A percentile compares a stretch with the other conserved stretches of the same genome.
These are phyloP conservation scores for Cercospora sesami DNA, from an alignment of 2,329 filamentous ascomycete species.

Conservation along the genomic window DNA sequence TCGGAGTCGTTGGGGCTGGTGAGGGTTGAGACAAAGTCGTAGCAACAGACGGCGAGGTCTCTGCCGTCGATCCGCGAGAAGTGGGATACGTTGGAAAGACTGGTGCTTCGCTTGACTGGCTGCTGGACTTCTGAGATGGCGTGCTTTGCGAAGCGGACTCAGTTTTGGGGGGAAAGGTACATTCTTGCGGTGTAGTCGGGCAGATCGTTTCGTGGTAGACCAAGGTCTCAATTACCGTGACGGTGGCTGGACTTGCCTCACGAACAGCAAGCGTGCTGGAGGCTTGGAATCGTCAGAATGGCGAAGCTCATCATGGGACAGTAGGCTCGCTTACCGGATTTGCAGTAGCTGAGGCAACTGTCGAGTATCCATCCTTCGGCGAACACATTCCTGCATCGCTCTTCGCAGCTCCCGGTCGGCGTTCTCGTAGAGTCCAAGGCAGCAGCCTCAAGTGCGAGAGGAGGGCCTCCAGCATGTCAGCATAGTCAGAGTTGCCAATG, in stretches of 20 bases:
- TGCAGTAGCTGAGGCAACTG: neutral
- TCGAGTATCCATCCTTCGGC: neutral
- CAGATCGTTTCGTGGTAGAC: conserved; percentile 6
- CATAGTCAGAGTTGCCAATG: neutral
- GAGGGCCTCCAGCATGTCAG: neutral
- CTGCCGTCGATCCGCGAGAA: neutral
- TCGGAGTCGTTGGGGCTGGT: neutral
- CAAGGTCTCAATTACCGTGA: conserved; percentile 4
- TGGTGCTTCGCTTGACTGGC: neutral
- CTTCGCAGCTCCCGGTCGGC: neutral
- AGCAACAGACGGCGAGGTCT: neutral
- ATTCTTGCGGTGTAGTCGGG: neutral
- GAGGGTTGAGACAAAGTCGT: neutral
- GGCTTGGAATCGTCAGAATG: neutral
- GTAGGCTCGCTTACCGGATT: neutral
- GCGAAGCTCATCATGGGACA: neutral
- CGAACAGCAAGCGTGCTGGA: neutral
- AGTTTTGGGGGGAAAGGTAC: neutral
- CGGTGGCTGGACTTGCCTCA: neutral
- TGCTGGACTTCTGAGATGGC: neutral
- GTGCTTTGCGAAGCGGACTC: neutral
- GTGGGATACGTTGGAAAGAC: neutral
- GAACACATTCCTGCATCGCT: neutral
- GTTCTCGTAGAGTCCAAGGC: neutral
- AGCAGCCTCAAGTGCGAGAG: neutral